phyloP scores from a whole-genome alignment of 2,329 filamentous ascomycete genomes.

The Ceratocystis variospora region DNA sequence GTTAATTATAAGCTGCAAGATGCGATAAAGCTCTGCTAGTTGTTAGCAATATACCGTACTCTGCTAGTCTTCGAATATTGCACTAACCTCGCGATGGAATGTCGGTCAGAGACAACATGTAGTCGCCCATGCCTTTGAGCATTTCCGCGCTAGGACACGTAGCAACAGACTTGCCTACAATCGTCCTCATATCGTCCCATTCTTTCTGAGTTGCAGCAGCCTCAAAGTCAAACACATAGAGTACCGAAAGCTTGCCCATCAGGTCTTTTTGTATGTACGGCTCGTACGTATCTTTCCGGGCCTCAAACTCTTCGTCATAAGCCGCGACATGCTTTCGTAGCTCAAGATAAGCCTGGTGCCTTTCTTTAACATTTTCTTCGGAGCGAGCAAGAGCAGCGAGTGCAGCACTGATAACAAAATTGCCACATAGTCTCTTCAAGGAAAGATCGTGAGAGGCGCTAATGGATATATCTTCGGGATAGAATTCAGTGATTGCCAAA shows the following conservation, averaged over 20 bases:
- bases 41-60: slow-evolving; percentile 6
- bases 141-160: slow-evolving; percentile 33
- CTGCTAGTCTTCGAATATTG: not conserved
- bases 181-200: slow-evolving; percentile 50
- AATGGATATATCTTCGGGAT: slow-evolving; percentile 34
- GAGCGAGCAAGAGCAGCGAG: slow-evolving; percentile 38
- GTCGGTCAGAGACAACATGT: slow-evolving; percentile 38
- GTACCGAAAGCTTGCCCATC: slow-evolving; percentile 45
- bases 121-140: slow-evolving; percentile 53
- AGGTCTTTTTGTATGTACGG: slow-evolving; percentile 33
- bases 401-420: slow-evolving; percentile 49
- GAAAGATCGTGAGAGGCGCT: slow-evolving; percentile 35
- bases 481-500: slow-evolving; percentile 37
- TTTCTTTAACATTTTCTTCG: slow-evolving; percentile 35
- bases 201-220: slow-evolving; percentile 50
- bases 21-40: slow-evolving; percentile 35
- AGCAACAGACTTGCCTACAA: slow-evolving; percentile 40
- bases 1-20: slow-evolving; percentile 55
- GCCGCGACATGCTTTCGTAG: slow-evolving; percentile 45
- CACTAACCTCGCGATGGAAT: slow-evolving; percentile 38
- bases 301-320: slow-evolving; percentile 34
- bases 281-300: slow-evolving; percentile 14
- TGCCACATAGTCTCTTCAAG: slow-evolving; percentile 52
- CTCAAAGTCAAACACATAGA: slow-evolving; percentile 71
- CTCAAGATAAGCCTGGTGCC: slow-evolving; percentile 48